Evolutionary conservation across 169 alveolate genomes (phyloP).

Genomic region (Eimeria zaria): DNA sequence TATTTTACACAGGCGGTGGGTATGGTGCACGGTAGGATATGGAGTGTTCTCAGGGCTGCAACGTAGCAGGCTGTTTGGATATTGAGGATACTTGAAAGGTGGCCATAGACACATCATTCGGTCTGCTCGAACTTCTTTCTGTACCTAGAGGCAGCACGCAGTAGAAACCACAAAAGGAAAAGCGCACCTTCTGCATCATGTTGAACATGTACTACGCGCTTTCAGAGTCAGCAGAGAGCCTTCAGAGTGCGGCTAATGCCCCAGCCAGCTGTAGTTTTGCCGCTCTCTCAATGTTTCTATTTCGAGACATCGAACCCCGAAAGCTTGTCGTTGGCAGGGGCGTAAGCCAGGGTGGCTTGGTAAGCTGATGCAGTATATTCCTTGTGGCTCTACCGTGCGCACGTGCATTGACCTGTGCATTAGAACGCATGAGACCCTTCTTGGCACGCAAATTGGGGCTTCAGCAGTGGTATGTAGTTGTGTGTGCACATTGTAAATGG

Average conservation of each 20-base stretch:
- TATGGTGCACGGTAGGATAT: not conserved
- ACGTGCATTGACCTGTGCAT: not conserved
- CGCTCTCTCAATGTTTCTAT: not conserved
- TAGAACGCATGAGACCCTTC: not conserved
- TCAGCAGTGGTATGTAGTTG: not conserved
- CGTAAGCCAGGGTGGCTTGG: not conserved
- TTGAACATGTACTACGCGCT: not conserved
- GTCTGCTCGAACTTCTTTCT: not conserved
- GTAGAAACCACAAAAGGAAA: not conserved
- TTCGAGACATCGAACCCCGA: not conserved
- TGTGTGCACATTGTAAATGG: not conserved
- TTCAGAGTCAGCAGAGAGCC: not conserved
- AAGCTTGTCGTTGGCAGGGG: no score
- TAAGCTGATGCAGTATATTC: not conserved
- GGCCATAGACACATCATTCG: not conserved
- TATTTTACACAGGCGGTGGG: not conserved
- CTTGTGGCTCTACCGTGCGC: not conserved
- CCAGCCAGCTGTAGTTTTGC: not conserved
- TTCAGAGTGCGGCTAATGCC: not conserved
- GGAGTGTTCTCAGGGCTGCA: not conserved
- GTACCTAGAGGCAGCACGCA: not conserved
- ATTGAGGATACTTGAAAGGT: not conserved
- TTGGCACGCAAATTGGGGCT: not conserved
- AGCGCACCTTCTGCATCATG: not conserved
- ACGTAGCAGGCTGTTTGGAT: not conserved